Percentiles rank a stretch among this genome's conserved stretches.
Evolutionary conservation across 768 basidiomycete species (phyloP).

Genomic region (Panus rudis): DNA sequence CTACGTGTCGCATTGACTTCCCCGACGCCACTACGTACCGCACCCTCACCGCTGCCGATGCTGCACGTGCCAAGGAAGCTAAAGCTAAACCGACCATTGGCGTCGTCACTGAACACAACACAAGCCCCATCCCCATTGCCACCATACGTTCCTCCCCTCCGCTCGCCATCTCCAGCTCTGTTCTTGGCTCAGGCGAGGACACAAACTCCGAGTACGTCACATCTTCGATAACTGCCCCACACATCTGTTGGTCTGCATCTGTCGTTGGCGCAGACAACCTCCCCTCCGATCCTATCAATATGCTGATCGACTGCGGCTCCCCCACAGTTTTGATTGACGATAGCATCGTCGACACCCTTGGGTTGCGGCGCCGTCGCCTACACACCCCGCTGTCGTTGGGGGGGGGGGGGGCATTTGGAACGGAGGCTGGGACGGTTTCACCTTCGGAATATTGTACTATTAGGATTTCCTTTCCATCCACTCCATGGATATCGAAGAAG

Average conservation of each 20-base stretch:
- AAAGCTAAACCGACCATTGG: background rate
- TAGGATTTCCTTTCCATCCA: too few species aligned
- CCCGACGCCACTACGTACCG: background rate
- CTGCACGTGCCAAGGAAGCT: too few species aligned
- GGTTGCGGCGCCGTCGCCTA: background rate
- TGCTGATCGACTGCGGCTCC: conserved; percentile 5
- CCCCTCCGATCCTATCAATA: background rate
- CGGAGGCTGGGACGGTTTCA: too few species aligned
- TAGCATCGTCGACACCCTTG: background rate
- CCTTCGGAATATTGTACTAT: too few species aligned
- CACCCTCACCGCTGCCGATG: too few species aligned
- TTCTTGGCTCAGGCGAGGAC: background rate
- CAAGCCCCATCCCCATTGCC: background rate
- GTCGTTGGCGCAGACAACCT: background rate
- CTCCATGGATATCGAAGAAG: too few species aligned
- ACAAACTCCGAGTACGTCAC: conserved; percentile 1
- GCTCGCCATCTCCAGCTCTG: background rate
- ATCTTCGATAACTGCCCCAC: background rate
- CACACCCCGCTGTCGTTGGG: too few species aligned
- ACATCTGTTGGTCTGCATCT: background rate
- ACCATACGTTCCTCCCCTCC: background rate
- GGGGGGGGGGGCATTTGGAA: too few species aligned
- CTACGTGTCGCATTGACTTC: background rate
- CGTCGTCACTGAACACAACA: background rate
- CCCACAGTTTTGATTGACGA: conserved; percentile 2